Evolutionary conservation across 257 asterid species (phyloP).

Genomic region (Fraxinus pennsylvanica): DNA sequence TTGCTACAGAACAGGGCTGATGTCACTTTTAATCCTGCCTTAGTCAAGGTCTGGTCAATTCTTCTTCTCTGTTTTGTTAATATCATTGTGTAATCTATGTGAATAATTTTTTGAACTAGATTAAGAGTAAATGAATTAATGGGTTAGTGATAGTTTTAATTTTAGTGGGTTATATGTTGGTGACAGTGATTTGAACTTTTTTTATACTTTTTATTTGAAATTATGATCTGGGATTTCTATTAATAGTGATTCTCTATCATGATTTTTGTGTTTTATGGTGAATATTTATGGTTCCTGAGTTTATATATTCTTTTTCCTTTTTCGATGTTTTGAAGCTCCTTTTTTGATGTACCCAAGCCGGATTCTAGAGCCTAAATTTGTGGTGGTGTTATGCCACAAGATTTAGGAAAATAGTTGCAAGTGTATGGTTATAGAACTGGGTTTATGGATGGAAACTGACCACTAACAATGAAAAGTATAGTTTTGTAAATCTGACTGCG

Average conservation of each 20-base stretch:
- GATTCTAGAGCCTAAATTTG: not conserved
- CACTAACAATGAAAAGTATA: too few relatives aligned
- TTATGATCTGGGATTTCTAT: too few relatives aligned
- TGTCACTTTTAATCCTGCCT: conserved; percentile 63
- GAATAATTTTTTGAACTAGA: too few relatives aligned
- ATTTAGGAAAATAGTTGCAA: not conserved
- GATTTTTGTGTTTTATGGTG: not conserved
- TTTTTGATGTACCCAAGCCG: conserved; percentile 17
- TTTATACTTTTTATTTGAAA: too few relatives aligned
- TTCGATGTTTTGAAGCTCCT: too few relatives aligned
- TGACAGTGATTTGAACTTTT: too few relatives aligned
- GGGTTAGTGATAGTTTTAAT: too few relatives aligned
- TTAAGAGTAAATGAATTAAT: too few relatives aligned
- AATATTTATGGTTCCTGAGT: not conserved
- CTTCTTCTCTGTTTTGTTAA: not conserved
- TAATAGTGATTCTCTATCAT: too few relatives aligned
- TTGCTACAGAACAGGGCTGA: conserved; percentile 93
- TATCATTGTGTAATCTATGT: too few relatives aligned
- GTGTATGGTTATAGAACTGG: conserved; percentile 6
- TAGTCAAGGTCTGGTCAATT: conserved; percentile 60
- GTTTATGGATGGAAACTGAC: conserved; percentile 2
- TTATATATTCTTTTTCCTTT: conserved; percentile 7
- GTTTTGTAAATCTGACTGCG: too few relatives aligned
- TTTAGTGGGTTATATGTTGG: too few relatives aligned
- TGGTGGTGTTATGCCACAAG: not conserved